Percentiles rank a stretch among this genome's conserved stretches.
These are phyloP conservation scores for Limnanthes douglasii DNA, from an alignment of 345 rosid genomes.

Conservation along the genomic window DNA sequence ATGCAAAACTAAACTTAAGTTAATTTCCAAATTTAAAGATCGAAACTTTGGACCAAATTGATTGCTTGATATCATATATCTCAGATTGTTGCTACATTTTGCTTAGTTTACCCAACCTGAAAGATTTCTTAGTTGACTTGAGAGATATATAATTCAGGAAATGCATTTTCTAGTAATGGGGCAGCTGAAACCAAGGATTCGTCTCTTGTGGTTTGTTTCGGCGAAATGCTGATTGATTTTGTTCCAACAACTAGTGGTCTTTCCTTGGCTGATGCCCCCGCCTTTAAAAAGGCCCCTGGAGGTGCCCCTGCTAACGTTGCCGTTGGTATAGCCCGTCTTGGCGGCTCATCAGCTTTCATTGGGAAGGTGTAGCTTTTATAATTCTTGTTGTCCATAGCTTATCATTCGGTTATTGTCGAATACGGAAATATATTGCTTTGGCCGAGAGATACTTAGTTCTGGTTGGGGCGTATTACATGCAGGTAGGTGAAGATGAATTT, in stretches of 20 bases:
- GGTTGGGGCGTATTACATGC: constrained; percentile 7
- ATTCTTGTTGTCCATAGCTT: neutral
- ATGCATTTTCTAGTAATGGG: constrained; percentile 34
- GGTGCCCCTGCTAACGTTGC: constrained; percentile 99
- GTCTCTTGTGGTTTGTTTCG: constrained; percentile 74
- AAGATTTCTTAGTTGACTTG: neutral
- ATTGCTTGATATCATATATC: neutral
- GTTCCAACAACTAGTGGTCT: constrained; percentile 74
- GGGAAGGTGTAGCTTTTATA: constrained; percentile 45
- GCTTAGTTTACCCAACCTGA: neutral
- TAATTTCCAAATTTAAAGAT: neutral
- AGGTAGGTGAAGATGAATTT: constrained; percentile 99
- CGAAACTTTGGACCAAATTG: neutral
- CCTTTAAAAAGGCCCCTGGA: constrained; percentile 88
- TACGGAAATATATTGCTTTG: neutral
- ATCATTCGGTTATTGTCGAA: neutral
- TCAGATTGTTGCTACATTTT: neutral
- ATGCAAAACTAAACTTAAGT: neutral
- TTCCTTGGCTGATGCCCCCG: constrained; percentile 79
- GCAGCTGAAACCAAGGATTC: constrained; percentile 29
- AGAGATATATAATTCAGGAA: constrained; percentile 21
- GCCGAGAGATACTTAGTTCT: neutral
- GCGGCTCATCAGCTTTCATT: constrained; percentile 84
- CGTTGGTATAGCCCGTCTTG: constrained; percentile 86
- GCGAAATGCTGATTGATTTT: constrained; percentile 93